Conservation (phyloP, 139 green algal genomes). For the Tetradesmus obliquus region DNA sequence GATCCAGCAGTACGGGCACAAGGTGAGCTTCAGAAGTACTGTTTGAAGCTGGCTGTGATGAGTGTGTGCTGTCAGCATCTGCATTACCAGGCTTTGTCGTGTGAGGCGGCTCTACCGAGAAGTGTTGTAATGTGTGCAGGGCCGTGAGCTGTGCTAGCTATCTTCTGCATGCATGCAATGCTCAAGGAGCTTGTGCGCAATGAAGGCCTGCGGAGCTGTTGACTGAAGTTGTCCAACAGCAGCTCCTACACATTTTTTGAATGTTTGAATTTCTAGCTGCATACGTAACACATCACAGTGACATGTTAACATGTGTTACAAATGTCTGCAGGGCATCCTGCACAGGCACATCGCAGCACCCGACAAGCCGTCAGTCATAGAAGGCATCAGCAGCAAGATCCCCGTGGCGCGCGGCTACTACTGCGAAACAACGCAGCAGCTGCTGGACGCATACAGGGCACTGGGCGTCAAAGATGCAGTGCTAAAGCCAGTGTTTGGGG, state of each 20-base stretch:
- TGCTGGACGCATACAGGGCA: conserved; percentile 10
- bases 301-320: too few species aligned
- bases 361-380: conserved; percentile 12
- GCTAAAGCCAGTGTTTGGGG: conserved; percentile 34
- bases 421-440: conserved; percentile 13
- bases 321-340: conserved; percentile 17
- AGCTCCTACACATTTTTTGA: too few species aligned
- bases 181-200: too few species aligned
- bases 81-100: too few species aligned
- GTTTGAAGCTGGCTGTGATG: neutral
- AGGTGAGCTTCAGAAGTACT: conserved; percentile 5
- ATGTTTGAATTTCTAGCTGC: too few species aligned
- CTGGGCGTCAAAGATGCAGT: conserved; percentile 25
- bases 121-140: too few species aligned
- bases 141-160: too few species aligned
- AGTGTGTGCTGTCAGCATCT: neutral
- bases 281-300: neutral
- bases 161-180: too few species aligned
- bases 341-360: conserved; percentile 8
- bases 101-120: too few species aligned
- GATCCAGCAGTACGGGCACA: conserved; percentile 33
- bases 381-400: conserved; percentile 30
- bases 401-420: conserved; percentile 13
- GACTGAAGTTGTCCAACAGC: too few species aligned
- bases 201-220: too few species aligned